A percentile compares a stretch with the other conserved stretches of the same genome.
These are phyloP conservation scores for Botrytis porri DNA, from an alignment of 2,329 filamentous ascomycete genomes.

Conservation along the genomic window DNA sequence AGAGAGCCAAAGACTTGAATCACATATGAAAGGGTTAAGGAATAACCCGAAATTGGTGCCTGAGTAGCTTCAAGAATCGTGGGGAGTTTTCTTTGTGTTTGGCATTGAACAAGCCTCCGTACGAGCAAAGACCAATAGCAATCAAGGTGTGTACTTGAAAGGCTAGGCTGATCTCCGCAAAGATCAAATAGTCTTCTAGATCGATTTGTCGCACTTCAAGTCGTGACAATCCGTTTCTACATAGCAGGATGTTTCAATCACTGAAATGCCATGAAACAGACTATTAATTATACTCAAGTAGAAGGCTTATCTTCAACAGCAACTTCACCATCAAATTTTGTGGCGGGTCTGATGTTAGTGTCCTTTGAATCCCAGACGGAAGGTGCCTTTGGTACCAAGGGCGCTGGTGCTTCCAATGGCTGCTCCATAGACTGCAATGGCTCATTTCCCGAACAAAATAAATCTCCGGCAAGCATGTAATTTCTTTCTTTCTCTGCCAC, in stretches of 20 bases:
- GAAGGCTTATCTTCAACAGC: background rate
- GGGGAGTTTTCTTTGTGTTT: background rate
- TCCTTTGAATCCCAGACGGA: constrained; percentile 4
- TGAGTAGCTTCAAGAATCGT: constrained; percentile 9
- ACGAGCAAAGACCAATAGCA: background rate
- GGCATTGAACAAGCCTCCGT: background rate
- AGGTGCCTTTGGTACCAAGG: background rate
- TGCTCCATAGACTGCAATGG: constrained; percentile 14
- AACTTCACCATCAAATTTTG: background rate
- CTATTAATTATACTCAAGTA: background rate
- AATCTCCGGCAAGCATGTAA: constrained; percentile 26
- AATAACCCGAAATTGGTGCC: background rate
- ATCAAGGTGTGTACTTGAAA: background rate
- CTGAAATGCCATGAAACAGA: background rate
- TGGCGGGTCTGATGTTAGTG: background rate
- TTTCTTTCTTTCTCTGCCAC: constrained; percentile 24
- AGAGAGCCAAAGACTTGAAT: background rate
- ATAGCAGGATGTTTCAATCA: constrained; percentile 4
- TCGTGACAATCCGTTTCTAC: background rate
- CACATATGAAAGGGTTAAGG: background rate
- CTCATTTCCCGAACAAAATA: constrained; percentile 35
- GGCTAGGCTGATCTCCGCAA: background rate
- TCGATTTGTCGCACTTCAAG: background rate
- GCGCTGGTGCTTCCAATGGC: background rate
- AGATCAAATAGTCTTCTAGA: background rate